Evolutionary conservation across 768 basidiomycete genomes (phyloP).

Genomic region (Hebeloma cylindrosporum): DNA sequence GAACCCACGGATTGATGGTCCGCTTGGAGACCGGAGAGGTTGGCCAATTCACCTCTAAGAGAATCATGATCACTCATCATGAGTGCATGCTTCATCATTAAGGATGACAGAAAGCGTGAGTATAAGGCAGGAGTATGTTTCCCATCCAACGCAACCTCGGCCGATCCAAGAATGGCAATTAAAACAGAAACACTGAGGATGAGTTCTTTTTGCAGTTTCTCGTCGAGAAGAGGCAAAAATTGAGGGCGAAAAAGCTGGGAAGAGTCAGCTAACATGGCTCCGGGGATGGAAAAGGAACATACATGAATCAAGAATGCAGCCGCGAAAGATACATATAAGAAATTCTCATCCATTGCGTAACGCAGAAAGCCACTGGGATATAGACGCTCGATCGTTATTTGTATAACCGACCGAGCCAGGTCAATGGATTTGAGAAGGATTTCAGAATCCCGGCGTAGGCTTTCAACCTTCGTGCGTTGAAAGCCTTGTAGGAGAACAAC

Average conservation of each 20-base stretch:
- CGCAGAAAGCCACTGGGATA: constrained; percentile 55
- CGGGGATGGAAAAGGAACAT: constrained; percentile 17
- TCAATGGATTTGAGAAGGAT: constrained; percentile 49
- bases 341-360: constrained; percentile 54
- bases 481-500: constrained; percentile 58
- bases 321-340: constrained; percentile 56
- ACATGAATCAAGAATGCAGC: constrained; percentile 64
- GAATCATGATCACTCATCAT: constrained; percentile 6
- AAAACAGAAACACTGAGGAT: constrained; percentile 42
- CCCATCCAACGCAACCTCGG: constrained; percentile 53
- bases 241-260: constrained; percentile 51
- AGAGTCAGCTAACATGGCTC: constrained; percentile 3
- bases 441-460: constrained; percentile 41
- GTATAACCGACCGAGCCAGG: constrained; percentile 57
- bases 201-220: constrained; percentile 40
- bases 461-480: constrained; percentile 43
- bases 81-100: constrained; percentile 40
- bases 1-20: too few species aligned
- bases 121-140: constrained; percentile 59
- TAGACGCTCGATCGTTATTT: constrained; percentile 49
- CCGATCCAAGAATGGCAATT: constrained; percentile 46
- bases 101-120: constrained; percentile 51
- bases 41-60: constrained; percentile 2
- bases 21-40: constrained; percentile 3
- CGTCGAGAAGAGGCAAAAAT: constrained; percentile 42